These are phyloP conservation scores for Cordyceps cateniannulata DNA, from an alignment of 2,329 filamentous ascomycete species.

Conservation along the genomic window DNA sequence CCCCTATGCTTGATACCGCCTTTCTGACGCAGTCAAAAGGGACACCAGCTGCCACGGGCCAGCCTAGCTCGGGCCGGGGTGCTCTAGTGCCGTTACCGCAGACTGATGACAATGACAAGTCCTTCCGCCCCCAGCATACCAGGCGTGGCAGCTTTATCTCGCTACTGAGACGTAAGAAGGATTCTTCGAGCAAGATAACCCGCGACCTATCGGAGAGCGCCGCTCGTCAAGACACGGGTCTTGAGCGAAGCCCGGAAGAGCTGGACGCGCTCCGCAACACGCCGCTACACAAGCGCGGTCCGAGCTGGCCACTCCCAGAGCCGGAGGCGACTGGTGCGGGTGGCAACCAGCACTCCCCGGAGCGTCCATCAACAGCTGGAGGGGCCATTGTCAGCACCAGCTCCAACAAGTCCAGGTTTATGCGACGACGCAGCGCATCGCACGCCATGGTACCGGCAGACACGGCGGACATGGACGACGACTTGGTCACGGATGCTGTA, in stretches of 20 bases:
- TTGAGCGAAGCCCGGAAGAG: slow-evolving; percentile 53
- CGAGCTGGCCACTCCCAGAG: slow-evolving; percentile 29
- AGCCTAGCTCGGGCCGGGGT: slow-evolving; percentile 37
- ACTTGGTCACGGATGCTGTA: slow-evolving; percentile 13
- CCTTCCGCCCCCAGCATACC: slow-evolving; percentile 24
- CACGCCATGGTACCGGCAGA: slow-evolving; percentile 22
- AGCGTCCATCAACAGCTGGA: slow-evolving; percentile 30
- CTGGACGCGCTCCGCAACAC: slow-evolving; percentile 39
- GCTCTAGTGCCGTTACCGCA: slow-evolving; percentile 21
- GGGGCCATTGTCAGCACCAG: slow-evolving; percentile 18
- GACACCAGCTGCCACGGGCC: slow-evolving; percentile 16
- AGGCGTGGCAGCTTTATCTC: slow-evolving; percentile 48
- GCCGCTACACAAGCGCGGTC: slow-evolving; percentile 23
- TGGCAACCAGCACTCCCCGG: slow-evolving; percentile 20
- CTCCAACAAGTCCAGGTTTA: slow-evolving; percentile 23
- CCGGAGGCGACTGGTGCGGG: slow-evolving; percentile 25
- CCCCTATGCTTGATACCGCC: slow-evolving; percentile 54
- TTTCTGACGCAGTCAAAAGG: slow-evolving; percentile 26
- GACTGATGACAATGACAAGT: slow-evolving; percentile 17
- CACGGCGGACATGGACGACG: slow-evolving; percentile 3
- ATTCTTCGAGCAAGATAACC: slow-evolving; percentile 44
- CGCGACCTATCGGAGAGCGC: slow-evolving; percentile 51
- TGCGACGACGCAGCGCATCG: slow-evolving; percentile 33
- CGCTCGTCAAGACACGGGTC: slow-evolving; percentile 53
- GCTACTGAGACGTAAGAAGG: slow-evolving; percentile 57